Evolutionary conservation across 306 rosid species (phyloP).

Genomic region (Nissolia schottii): DNA sequence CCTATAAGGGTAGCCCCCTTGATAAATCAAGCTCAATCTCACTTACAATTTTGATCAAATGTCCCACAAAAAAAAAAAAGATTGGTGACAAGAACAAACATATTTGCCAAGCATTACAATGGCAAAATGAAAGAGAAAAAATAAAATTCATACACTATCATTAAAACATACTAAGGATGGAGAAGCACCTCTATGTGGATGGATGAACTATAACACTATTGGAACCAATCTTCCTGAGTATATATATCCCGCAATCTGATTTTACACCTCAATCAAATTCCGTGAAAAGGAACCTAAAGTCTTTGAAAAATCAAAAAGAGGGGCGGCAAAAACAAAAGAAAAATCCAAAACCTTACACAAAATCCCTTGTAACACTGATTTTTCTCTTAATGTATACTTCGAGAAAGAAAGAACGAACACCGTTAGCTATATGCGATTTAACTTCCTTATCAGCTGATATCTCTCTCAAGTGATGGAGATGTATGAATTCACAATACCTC

Average conservation of each 20-base stretch:
- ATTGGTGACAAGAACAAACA: slow-evolving; percentile 45
- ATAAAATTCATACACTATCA: slow-evolving; percentile 38
- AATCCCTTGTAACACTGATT: slow-evolving; percentile 55
- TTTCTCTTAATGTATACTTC: slow-evolving; percentile 47
- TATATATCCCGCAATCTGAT: slow-evolving; percentile 65
- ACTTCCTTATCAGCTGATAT: slow-evolving; percentile 55
- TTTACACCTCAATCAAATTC: slow-evolving; percentile 77
- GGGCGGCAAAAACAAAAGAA: slow-evolving; percentile 26
- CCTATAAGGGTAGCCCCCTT: slow-evolving; percentile 47
- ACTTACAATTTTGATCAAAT: slow-evolving; percentile 49
- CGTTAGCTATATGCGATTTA: slow-evolving; percentile 58
- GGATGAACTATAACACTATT: slow-evolving; percentile 47
- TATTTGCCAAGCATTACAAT: slow-evolving; percentile 52
- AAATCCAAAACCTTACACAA: slow-evolving; percentile 66
- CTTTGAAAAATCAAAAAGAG: slow-evolving; percentile 20
- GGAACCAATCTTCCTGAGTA: slow-evolving; percentile 56
- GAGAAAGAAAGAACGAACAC: slow-evolving; percentile 49
- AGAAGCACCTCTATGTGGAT: slow-evolving; percentile 42
- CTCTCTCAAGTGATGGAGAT: slow-evolving; percentile 44
- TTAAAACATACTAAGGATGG: slow-evolving; percentile 42
- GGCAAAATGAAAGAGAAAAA: slow-evolving; percentile 27
- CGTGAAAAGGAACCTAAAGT: slow-evolving; percentile 50
- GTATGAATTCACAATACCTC: slow-evolving; percentile 63
- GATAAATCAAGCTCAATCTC: slow-evolving; percentile 50
- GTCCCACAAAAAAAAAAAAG: slow-evolving; percentile 36